Base-by-base conservation (phyloP, 179 eudicot species). In the Heliamphora pulchella region DNA sequence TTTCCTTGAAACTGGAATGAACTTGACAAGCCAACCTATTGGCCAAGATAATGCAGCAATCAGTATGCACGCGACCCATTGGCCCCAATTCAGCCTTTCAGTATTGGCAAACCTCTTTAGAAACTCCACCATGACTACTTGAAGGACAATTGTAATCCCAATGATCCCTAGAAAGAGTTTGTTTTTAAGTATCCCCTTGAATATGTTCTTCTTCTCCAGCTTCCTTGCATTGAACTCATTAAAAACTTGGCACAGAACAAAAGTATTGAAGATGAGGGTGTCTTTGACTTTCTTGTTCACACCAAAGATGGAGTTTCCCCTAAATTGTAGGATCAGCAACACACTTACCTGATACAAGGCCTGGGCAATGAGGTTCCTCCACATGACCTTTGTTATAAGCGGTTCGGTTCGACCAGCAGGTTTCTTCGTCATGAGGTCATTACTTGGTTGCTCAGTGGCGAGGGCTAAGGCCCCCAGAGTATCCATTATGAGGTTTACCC, bases 401-500 rank as follows among this genome's bases (percentile, higher is more conserved):
- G 86, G 86, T 31, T 71, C 59, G 1, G 78, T 67, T 17, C 79
- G 75, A 10, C 83, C 83, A 1, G 78, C 81, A 0, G 86, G 86
- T 46, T 74, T 47, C 68, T 83, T 80, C 14, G 55, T 70, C 81
- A 83, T 71, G 10, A 83, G 81, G 59, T 80, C 86, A 5, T 64
- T 54, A 5, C 78, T 80, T 2, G 86, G 86, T 65, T 71, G 62
- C 48, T 83, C 83, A 1, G 86, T 83, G 22, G 86, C 86, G 1
- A 80, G 77, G 71, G 86, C 86, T 7, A 83, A 43, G 11, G 86
- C 86, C 0, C 83, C 86, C 63, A 80, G 18, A 5, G 86, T 83
- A 69, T 80, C 86, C 86, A 80, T 83, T 15, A 83, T 83, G 62
- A 83, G 63, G 39, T 80, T 83, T 58, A 83, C 86, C 86, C 86